These are phyloP conservation scores for Alternaria sp. DNA, from an alignment of 2,329 filamentous ascomycete genomes.

Conservation along the genomic window DNA sequence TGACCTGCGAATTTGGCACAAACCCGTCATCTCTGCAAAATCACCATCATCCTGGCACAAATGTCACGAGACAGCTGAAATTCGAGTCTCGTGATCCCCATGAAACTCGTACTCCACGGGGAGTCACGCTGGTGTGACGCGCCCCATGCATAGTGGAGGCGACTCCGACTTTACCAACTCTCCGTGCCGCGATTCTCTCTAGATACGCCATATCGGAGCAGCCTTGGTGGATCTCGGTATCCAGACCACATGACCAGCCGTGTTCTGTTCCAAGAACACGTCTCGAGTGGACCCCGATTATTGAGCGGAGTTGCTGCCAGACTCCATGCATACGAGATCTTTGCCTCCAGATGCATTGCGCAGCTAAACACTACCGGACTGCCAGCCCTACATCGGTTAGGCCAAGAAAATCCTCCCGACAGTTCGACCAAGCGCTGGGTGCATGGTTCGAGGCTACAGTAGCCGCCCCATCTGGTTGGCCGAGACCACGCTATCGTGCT, in stretches of 20 bases:
- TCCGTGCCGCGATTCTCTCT: not conserved
- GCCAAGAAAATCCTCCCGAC: constrained; percentile 26
- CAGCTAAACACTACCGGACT: not conserved
- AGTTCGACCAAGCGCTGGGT: constrained; percentile 27
- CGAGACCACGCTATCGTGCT: constrained; percentile 19
- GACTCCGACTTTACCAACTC: not conserved
- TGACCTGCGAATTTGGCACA: not conserved
- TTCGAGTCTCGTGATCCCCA: not conserved
- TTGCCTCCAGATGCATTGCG: constrained; percentile 7
- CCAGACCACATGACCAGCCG: constrained; percentile 3
- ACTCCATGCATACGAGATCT: not conserved
- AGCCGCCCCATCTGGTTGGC: constrained; percentile 14
- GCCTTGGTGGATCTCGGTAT: not conserved
- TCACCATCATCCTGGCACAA: not conserved
- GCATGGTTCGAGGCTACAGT: constrained; percentile 2
- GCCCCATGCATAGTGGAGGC: not conserved
- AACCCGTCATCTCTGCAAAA: not conserved
- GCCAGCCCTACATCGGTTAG: constrained; percentile 4
- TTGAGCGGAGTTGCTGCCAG: constrained; percentile 10
- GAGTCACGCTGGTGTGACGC: not conserved
- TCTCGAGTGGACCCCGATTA: not conserved
- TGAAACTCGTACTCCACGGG: not conserved
- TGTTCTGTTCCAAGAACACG: not conserved
- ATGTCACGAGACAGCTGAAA: not conserved
- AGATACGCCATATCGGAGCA: not conserved